Percentiles rank a stretch among this genome's conserved stretches.
These are phyloP conservation scores for Ophiostoma ips DNA, from an alignment of 2,329 filamentous ascomycete species.

Conservation along the genomic window DNA sequence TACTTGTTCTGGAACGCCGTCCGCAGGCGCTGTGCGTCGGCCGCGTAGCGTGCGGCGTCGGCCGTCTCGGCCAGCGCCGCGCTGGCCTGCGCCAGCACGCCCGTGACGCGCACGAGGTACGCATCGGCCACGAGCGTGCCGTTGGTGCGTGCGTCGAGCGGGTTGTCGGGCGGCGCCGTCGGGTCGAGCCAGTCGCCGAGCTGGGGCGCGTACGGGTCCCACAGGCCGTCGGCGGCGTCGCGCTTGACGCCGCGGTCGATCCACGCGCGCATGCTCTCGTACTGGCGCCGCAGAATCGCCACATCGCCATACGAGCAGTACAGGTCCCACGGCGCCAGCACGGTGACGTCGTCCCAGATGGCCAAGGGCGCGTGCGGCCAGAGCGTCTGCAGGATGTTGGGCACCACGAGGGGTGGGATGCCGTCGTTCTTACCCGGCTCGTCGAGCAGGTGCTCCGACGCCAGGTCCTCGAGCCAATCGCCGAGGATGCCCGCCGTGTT, in stretches of 20 bases:
- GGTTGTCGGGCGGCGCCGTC: conserved; percentile 21
- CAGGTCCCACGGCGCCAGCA: conserved; percentile 20
- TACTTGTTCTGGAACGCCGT: conserved; percentile 18
- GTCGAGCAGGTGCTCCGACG: conserved; percentile 18
- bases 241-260: conserved; percentile 12
- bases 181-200: conserved; percentile 29
- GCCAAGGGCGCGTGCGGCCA: conserved; percentile 19
- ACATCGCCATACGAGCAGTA: conserved; percentile 18
- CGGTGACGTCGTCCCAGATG: conserved; percentile 19
- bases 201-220: conserved; percentile 21
- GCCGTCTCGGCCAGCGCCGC: conserved; percentile 14
- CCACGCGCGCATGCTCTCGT: conserved; percentile 19
- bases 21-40: conserved; percentile 14
- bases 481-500: conserved; percentile 35
- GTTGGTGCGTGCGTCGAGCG: conserved; percentile 21
- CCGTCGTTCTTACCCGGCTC: conserved; percentile 16
- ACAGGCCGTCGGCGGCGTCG: conserved; percentile 20
- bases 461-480: conserved; percentile 36
- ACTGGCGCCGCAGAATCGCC: conserved; percentile 18
- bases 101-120: conserved; percentile 24
- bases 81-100: conserved; percentile 17
- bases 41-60: conserved; percentile 14
- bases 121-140: conserved; percentile 24
- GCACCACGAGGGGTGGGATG: conserved; percentile 19
- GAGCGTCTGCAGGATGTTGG: conserved; percentile 10